Evolutionary conservation across 208 protist genomes (phyloP).

Genomic region (Phytomonas sp.): DNA sequence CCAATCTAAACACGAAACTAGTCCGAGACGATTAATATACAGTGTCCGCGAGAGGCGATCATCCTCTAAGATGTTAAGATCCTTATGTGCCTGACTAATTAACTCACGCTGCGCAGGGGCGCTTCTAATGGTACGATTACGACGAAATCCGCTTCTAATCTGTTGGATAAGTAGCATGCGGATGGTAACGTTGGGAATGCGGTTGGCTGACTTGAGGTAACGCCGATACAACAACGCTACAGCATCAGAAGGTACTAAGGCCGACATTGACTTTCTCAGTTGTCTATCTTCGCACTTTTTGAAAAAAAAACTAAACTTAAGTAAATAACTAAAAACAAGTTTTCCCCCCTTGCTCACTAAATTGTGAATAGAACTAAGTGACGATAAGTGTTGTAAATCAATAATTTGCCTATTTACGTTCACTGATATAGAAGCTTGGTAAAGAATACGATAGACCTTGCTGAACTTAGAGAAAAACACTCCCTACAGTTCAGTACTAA

Average conservation of each 20-base stretch:
- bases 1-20: slow-evolving; percentile 88
- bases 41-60: slow-evolving; percentile 76
- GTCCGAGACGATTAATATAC: slow-evolving; percentile 82
- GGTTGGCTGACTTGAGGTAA: slow-evolving; percentile 79
- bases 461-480: background rate
- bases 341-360: background rate
- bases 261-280: slow-evolving; percentile 34
- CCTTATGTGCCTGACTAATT: slow-evolving; percentile 76
- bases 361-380: background rate
- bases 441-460: background rate
- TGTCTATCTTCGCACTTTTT: background rate
- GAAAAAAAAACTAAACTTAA: background rate
- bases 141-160: slow-evolving; percentile 62
- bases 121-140: slow-evolving; percentile 58
- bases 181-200: slow-evolving; percentile 82
- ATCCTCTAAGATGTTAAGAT: slow-evolving; percentile 75
- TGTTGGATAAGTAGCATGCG: slow-evolving; percentile 84
- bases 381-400: background rate
- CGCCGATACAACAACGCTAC: slow-evolving; percentile 77
- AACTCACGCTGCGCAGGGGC: slow-evolving; percentile 76
- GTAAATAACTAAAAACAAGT: background rate
- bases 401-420: background rate
- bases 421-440: background rate
- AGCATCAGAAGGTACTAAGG: slow-evolving; percentile 69
- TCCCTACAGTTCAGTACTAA: background rate